Evolutionary conservation across 768 basidiomycete genomes (phyloP), one percentile per base, ranked within the genome.

Genomic region (Auricularia sp.): DNA sequence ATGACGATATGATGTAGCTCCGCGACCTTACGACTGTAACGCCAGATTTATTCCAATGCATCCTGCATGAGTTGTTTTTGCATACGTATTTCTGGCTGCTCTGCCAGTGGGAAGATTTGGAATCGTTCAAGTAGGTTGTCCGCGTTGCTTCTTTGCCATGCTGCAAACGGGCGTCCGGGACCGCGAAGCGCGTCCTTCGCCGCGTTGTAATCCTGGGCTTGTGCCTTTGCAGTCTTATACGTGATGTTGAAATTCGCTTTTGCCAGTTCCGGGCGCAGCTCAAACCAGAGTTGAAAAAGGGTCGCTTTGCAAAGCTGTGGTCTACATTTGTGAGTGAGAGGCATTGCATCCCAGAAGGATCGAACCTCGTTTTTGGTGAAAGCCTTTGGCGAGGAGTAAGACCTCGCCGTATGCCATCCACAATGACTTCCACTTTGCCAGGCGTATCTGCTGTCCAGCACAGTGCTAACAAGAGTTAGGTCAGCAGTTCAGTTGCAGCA

Each of bases 321-420:
- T 68, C 86, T 87, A 53, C 29, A 42, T 44, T 61, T 56, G 36
- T 10, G 36, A 33, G n/a, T 39, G 23, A 23, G 11, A 8, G 12
- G 23, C 7, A 2, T 1, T 14, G 16, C 21, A 14, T 5, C 3
- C 10, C 21, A 12, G 11, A 29, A 21, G 23, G 8, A 0, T 64
- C 73, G 61, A 64, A 87, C 91, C 86, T 83, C 47, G 82, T 85
- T 72, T 86, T 87, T 6, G 80, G 74, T 36, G 80, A 80, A 66
- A 82, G 77, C 33, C 87, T 80, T 69, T 90, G 83, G 70, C 89
- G 91, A 0, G 87, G 83, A 11, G 88, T 77, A 1, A 89, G 84
- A 1, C 91, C 91, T 56, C 91, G 85, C 69, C 83, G 87, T n/a
- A 86, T 75, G 2, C 92, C 91, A 66, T 90, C 90, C 67, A 90